These are phyloP conservation scores for Dactylonectria estremocensis DNA, from an alignment of 2,329 filamentous ascomycete species.

Conservation along the genomic window DNA sequence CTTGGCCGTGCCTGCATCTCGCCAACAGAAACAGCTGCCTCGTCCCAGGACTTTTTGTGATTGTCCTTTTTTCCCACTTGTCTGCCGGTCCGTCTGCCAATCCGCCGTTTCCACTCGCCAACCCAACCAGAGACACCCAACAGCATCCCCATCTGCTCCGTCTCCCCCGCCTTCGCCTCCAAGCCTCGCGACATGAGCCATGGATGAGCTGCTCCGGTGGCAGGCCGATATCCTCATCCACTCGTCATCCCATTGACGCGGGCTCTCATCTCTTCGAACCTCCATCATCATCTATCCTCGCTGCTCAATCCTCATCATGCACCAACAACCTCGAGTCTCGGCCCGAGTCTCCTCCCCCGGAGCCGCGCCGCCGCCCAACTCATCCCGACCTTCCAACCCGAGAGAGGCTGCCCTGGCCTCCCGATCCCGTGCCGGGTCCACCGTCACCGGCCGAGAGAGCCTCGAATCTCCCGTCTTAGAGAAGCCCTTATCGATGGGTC, in stretches of 20 bases:
- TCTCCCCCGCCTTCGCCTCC: slow-evolving; percentile 25
- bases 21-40: slow-evolving; percentile 32
- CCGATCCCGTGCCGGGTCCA: slow-evolving; percentile 62
- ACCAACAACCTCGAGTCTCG: slow-evolving; percentile 87
- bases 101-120: slow-evolving; percentile 23
- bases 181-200: slow-evolving; percentile 48
- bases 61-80: slow-evolving; percentile 41
- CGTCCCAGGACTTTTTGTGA: slow-evolving; percentile 26
- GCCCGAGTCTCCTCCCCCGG: slow-evolving; percentile 82
- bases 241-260: slow-evolving; percentile 45
- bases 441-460: slow-evolving; percentile 58
- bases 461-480: slow-evolving; percentile 65
- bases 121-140: slow-evolving; percentile 26
- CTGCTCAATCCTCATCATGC: slow-evolving; percentile 71
- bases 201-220: slow-evolving; percentile 54
- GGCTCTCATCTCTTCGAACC: slow-evolving; percentile 24
- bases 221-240: slow-evolving; percentile 51
- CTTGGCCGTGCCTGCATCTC: slow-evolving; percentile 41
- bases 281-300: slow-evolving; percentile 11
- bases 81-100: slow-evolving; percentile 29
- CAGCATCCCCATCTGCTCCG: slow-evolving; percentile 17
- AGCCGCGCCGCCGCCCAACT: slow-evolving; percentile 79
- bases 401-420: slow-evolving; percentile 71
- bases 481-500: slow-evolving; percentile 60
- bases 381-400: slow-evolving; percentile 80